Evolutionary conservation across 148 eudicot species (phyloP).

Genomic region (Dianthus caryophyllus): DNA sequence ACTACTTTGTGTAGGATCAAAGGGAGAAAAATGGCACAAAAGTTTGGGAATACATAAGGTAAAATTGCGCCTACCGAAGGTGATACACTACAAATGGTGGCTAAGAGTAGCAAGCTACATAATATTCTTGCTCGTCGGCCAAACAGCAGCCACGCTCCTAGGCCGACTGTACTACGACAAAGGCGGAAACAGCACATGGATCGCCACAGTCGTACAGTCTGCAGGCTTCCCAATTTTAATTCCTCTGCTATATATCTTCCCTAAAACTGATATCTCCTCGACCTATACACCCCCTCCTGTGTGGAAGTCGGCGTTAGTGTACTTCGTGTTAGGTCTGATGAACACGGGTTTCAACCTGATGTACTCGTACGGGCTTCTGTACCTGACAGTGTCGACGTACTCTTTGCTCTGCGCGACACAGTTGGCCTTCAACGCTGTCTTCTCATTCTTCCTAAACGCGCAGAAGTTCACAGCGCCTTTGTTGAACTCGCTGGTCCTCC

Average conservation of each 20-base stretch:
- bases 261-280: background rate
- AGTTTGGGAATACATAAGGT: background rate
- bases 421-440: conserved; percentile 44
- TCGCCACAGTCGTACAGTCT: conserved; percentile 42
- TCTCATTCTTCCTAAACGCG: conserved; percentile 37
- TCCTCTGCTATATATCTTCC: conserved; percentile 22
- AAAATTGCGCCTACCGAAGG: conserved; percentile 14
- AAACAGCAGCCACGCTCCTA: conserved; percentile 32
- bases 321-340: conserved; percentile 22
- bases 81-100: conserved; percentile 33
- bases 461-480: conserved; percentile 41
- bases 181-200: conserved; percentile 49
- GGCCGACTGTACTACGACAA: conserved; percentile 37
- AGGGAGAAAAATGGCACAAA: background rate
- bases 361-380: conserved; percentile 40
- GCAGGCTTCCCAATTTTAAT: conserved; percentile 39
- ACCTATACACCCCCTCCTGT: background rate
- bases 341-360: conserved; percentile 26
- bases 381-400: conserved; percentile 50
- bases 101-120: conserved; percentile 23
- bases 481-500: conserved; percentile 41
- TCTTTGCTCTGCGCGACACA: conserved; percentile 46
- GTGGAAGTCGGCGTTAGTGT: conserved; percentile 13
- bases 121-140: conserved; percentile 33
- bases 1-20: conserved; percentile 17